phyloP scores from a whole-genome alignment of 2,329 filamentous ascomycete species.

The Neopestalotiopsis clavispora region DNA sequence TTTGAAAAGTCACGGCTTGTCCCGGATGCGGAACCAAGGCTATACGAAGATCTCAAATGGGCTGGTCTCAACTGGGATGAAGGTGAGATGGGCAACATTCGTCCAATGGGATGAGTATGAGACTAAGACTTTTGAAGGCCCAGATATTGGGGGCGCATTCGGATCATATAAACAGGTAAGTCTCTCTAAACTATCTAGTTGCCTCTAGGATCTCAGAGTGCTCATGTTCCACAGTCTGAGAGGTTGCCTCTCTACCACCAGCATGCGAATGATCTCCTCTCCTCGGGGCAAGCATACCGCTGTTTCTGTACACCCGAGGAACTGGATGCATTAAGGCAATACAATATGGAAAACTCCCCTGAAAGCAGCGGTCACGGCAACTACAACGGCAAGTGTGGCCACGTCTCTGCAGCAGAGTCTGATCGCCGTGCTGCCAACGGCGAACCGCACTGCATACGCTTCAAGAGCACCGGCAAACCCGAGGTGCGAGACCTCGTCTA shows the following conservation, averaged over 20 bases:
- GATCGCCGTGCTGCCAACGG: slow-evolving; percentile 70
- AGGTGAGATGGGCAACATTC: slow-evolving; percentile 51
- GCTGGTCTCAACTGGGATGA: slow-evolving; percentile 93
- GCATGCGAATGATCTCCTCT: slow-evolving; percentile 72
- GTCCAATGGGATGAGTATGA: slow-evolving; percentile 17
- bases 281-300: slow-evolving; percentile 79
- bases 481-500: slow-evolving; percentile 81
- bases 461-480: slow-evolving; percentile 65
- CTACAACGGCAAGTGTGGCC: slow-evolving; percentile 72
- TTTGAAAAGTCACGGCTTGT: slow-evolving; percentile 75
- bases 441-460: slow-evolving; percentile 77
- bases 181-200: not conserved
- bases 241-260: slow-evolving; percentile 73
- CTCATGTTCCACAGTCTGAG: slow-evolving; percentile 67
- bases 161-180: slow-evolving; percentile 84
- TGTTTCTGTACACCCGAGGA: slow-evolving; percentile 86
- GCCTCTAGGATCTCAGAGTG: not conserved
- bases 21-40: slow-evolving; percentile 74
- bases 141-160: slow-evolving; percentile 77
- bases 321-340: slow-evolving; percentile 68
- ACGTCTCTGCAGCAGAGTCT: slow-evolving; percentile 70
- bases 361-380: slow-evolving; percentile 36
- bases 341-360: slow-evolving; percentile 57
- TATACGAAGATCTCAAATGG: slow-evolving; percentile 86
- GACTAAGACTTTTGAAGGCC: slow-evolving; percentile 56